phyloP scores from a whole-genome alignment of 1,284 basidiomycete genomes.

The Microbotryum silenes-acaulis region DNA sequence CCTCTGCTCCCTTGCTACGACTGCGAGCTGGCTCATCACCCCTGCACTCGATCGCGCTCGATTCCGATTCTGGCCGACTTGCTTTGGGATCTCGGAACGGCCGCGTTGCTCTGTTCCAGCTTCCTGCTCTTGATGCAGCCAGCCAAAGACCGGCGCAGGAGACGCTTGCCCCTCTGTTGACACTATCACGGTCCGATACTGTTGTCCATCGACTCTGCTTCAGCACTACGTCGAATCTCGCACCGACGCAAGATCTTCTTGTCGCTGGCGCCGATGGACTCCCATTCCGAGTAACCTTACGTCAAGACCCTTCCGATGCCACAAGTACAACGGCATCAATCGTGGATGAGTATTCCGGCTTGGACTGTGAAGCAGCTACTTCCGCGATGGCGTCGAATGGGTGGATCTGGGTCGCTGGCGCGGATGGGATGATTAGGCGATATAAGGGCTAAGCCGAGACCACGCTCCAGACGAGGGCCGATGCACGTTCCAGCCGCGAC shows the following conservation, averaged over 20 bases:
- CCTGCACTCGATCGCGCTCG: neutral
- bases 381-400: no score
- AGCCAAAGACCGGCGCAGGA: neutral
- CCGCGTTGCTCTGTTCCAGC: constrained; percentile 7
- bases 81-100: constrained; percentile 12
- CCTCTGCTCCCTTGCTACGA: neutral
- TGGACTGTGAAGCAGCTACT: constrained; percentile 27
- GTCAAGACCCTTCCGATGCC: neutral
- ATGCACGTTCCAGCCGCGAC: no score
- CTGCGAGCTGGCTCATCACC: neutral
- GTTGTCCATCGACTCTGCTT: neutral
- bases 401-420: no score
- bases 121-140: neutral
- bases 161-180: neutral
- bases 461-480: no score
- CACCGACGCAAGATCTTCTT: constrained; percentile 4
- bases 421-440: no score
- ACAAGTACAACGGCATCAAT: constrained; percentile 1
- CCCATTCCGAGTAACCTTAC: constrained; percentile 17
- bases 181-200: neutral
- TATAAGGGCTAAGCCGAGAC: no score
- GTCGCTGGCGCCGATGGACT: constrained; percentile 30
- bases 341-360: constrained; percentile 26
- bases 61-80: neutral
- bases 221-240: neutral